Conservation (phyloP, 2,329 filamentous ascomycete species). For the Penicillium sp. region DNA sequence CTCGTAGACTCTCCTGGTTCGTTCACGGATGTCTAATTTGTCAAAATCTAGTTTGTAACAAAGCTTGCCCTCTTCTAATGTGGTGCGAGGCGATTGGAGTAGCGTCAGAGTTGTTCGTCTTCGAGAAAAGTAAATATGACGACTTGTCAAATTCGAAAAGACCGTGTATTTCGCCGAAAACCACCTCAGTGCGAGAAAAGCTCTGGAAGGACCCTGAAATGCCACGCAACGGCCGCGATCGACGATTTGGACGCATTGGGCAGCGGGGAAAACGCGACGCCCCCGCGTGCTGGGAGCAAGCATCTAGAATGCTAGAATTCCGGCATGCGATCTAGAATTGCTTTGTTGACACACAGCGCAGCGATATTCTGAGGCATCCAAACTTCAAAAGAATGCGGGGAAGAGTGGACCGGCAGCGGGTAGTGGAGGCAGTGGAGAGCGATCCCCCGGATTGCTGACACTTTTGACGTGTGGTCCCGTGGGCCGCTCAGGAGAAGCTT, state of each 20-base stretch:
- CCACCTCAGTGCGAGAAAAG: neutral
- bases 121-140: neutral
- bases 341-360: neutral
- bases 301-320: neutral
- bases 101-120: neutral
- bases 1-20: constrained; percentile 20
- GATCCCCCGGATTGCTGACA: neutral
- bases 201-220: neutral
- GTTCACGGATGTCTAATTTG: neutral
- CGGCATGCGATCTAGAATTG: neutral
- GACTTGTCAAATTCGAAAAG: neutral
- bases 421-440: neutral
- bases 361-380: neutral
- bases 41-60: neutral
- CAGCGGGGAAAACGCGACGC: neutral
- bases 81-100: neutral
- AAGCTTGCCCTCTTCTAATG: neutral
- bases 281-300: neutral
- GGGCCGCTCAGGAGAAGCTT: neutral
- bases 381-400: neutral
- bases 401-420: neutral
- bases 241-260: neutral
- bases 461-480: neutral
- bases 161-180: neutral
- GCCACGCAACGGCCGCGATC: neutral